Evolutionary conservation across 2,329 filamentous ascomycete genomes (phyloP).

Genomic region (Alternaria sp.): DNA sequence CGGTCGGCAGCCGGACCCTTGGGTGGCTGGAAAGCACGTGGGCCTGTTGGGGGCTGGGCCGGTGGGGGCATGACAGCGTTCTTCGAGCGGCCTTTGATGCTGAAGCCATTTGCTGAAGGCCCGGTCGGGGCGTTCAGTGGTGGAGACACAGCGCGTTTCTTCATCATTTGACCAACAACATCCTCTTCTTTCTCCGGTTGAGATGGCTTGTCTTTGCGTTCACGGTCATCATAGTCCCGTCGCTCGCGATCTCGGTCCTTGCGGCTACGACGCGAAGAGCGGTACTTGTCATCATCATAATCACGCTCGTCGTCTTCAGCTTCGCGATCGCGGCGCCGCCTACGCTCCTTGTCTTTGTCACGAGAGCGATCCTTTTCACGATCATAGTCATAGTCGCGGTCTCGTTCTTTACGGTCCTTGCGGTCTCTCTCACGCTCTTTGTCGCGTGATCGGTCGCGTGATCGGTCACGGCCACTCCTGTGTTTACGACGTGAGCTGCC

Average conservation of each 20-base stretch:
- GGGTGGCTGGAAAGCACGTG: slow-evolving; percentile 45
- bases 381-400: slow-evolving; percentile 55
- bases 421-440: slow-evolving; percentile 45
- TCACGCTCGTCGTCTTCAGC: slow-evolving; percentile 46
- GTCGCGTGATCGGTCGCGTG: slow-evolving; percentile 41
- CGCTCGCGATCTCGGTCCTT: slow-evolving; percentile 54
- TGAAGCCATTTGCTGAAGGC: slow-evolving; percentile 56
- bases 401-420: slow-evolving; percentile 60
- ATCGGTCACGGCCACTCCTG: slow-evolving; percentile 41
- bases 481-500: slow-evolving; percentile 48
- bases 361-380: slow-evolving; percentile 45
- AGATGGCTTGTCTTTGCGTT: slow-evolving; percentile 28
- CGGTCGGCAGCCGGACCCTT: slow-evolving; percentile 50
- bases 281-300: slow-evolving; percentile 51
- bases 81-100: slow-evolving; percentile 49
- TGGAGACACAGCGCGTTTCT: slow-evolving; percentile 41
- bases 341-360: slow-evolving; percentile 53
- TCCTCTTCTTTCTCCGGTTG: slow-evolving; percentile 29
- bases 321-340: slow-evolving; percentile 60
- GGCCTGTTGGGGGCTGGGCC: slow-evolving; percentile 48
- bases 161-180: slow-evolving; percentile 38
- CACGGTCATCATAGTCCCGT: slow-evolving; percentile 26
- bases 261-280: slow-evolving; percentile 53
- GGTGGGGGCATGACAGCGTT: slow-evolving; percentile 40
- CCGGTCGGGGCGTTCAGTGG: slow-evolving; percentile 47